Percentiles rank a stretch among this genome's conserved stretches.
phyloP scores from a whole-genome alignment of 306 rosid species.

The Pyrus betulifolia region DNA sequence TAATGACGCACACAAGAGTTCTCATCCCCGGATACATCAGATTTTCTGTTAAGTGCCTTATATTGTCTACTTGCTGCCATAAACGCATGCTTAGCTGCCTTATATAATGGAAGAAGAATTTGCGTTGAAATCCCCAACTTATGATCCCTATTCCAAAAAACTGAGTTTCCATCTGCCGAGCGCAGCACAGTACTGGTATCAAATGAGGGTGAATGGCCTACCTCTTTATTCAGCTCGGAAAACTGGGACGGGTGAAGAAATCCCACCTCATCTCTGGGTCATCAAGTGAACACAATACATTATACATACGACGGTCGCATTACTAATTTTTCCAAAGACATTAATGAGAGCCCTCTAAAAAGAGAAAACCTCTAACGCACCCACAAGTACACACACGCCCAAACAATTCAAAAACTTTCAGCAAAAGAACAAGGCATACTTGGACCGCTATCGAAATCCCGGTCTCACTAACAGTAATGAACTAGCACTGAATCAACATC shows the following conservation, averaged over 20 bases:
- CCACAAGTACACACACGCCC: neutral
- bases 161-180: conserved; percentile 10
- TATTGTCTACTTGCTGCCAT: conserved; percentile 42
- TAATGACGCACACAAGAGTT: conserved; percentile 11
- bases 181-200: conserved; percentile 11
- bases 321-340: neutral
- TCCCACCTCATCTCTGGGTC: conserved; percentile 74
- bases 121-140: conserved; percentile 76
- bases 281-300: conserved; percentile 18
- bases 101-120: conserved; percentile 50
- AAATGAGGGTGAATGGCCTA: conserved; percentile 24
- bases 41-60: conserved; percentile 24
- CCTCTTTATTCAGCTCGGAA: conserved; percentile 38
- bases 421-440: neutral
- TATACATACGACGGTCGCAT: neutral
- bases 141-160: conserved; percentile 67
- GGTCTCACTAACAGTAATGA: neutral
- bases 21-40: conserved; percentile 14
- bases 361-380: neutral
- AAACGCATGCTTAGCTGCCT: conserved; percentile 46
- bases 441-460: neutral
- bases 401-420: neutral
- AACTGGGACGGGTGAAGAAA: conserved; percentile 79
- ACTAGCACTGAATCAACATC: neutral
- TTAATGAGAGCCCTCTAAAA: neutral